Evolutionary conservation across 2,329 filamentous ascomycete genomes (phyloP), one percentile per base, ranked within the genome.

Genomic region (Verticillium tricorpus): DNA sequence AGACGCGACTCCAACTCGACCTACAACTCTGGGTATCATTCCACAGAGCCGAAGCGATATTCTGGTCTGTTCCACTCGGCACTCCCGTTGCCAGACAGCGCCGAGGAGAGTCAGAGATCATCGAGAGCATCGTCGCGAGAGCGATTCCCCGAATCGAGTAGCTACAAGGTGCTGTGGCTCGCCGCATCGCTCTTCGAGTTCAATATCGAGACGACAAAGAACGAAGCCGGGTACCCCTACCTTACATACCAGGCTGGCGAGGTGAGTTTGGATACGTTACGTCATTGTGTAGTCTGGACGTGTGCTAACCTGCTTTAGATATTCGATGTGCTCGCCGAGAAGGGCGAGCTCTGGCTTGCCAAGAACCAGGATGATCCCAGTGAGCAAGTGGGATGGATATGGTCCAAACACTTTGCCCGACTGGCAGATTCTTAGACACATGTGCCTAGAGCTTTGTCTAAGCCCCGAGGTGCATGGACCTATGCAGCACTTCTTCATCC

Each of bases 131-230:
- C 85, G 5, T 87, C 84, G 15, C 78, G 81, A n/a, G 85, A 88
- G 67, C 80, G 85, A 45, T 80, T 73, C 56, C 80, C 79, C 59
- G 79, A 76, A 45, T 76, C 78, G 31, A 80, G 84, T 58, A 82
- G 86, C 25, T 89, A 89, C 66, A 90, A 89, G 61, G 86, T 97
- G 8, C 80, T 98, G 56, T 99, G 96, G 82, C 82, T 97, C 19
- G 95, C 93, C 15, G 95, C 94, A 22, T 96, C 92, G 69, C 84
- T 98, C 35, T 98, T 97, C 72, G 93, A 98, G 74, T 99, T 98
- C 78, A 96, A 97, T 70, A 98, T 98, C 71, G 91, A 94, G 71
- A 92, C 91, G 28, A 91, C 93, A 31, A 92, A 96, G 69, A 88
- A 91, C 62, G 95, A 98, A 77, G 94, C 91, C 63, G 95, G 95